These are phyloP conservation scores for Chlorophyllum brunneum DNA, from an alignment of 768 basidiomycete species.

Conservation along the genomic window DNA sequence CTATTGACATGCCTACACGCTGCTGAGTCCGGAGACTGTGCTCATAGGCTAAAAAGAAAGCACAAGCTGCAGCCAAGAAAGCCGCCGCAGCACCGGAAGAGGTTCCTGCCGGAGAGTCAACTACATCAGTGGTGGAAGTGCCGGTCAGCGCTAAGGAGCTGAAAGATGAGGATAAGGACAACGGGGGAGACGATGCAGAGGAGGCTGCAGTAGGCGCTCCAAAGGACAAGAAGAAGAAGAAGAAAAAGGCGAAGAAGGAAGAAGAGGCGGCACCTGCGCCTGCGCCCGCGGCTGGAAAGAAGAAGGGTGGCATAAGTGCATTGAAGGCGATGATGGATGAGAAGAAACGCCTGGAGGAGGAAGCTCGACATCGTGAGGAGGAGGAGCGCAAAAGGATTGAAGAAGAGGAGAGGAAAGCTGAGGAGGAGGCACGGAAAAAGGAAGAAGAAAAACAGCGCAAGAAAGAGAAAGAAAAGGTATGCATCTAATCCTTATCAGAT, in stretches of 20 bases:
- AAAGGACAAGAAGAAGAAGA: slow-evolving; percentile 81
- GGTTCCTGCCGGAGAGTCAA: slow-evolving; percentile 22
- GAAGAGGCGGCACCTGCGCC: slow-evolving; percentile 44
- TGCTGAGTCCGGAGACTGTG: no score
- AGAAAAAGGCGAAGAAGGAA: slow-evolving; percentile 71
- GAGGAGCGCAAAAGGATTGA: slow-evolving; percentile 80
- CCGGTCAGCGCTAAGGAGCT: slow-evolving; percentile 14
- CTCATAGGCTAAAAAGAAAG: slow-evolving; percentile 87
- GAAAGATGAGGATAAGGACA: slow-evolving; percentile 38
- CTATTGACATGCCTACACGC: slow-evolving; percentile 4
- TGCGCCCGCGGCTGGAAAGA: slow-evolving; percentile 49
- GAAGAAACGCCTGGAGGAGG: slow-evolving; percentile 85
- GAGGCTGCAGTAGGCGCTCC: slow-evolving; percentile 33
- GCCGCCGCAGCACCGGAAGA: slow-evolving; percentile 24
- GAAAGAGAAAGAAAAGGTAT: slow-evolving; percentile 89
- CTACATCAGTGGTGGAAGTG: slow-evolving; percentile 19
- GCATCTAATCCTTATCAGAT: slow-evolving; percentile 9
- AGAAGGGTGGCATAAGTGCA: slow-evolving; percentile 80
- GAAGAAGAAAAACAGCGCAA: slow-evolving; percentile 81
- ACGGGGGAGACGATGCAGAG: slow-evolving; percentile 66
- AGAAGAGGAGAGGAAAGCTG: slow-evolving; percentile 79
- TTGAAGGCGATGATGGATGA: slow-evolving; percentile 91
- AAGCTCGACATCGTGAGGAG: slow-evolving; percentile 64
- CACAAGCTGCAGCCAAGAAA: slow-evolving; percentile 87
- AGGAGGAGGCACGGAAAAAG: slow-evolving; percentile 70